phyloP scores from a whole-genome alignment of 2,329 filamentous ascomycete genomes.

The Botrytis byssoidea region DNA sequence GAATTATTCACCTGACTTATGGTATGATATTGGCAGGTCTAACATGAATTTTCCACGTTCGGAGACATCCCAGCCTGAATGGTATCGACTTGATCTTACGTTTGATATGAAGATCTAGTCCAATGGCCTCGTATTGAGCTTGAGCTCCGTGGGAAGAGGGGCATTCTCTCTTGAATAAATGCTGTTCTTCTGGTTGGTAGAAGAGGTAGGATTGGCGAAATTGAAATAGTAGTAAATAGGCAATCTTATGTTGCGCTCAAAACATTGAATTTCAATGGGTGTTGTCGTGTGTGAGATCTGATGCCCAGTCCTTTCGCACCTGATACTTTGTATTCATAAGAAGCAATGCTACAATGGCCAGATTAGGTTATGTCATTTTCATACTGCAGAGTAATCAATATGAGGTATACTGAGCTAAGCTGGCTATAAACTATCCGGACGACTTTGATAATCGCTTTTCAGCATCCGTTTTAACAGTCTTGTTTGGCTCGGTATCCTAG shows the following conservation, averaged over 20 bases:
- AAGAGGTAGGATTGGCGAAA: not conserved
- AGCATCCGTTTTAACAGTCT: not conserved
- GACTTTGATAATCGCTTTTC: not conserved
- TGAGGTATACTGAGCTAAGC: not conserved
- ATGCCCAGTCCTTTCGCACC: not conserved
- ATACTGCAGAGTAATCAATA: not conserved
- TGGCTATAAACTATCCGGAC: too few relatives aligned
- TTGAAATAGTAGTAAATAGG: not conserved
- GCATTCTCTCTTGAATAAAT: not conserved
- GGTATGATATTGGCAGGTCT: fast-evolving
- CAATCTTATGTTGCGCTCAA: not conserved
- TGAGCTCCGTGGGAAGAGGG: not conserved
- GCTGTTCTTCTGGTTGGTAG: fast-evolving
- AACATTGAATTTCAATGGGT: not conserved
- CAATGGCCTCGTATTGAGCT: not conserved
- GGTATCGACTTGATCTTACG: not conserved
- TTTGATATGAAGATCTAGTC: not conserved
- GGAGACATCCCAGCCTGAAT: not conserved
- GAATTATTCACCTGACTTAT: fast-evolving
- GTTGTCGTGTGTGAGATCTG: not conserved
- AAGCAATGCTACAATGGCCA: not conserved
- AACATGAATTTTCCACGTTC: not conserved
- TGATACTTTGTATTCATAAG: not conserved
- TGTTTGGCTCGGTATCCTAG: not conserved
- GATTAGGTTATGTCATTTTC: fast-evolving